These are phyloP conservation scores for Saksenaea oblongispora DNA, from an alignment of 371 early-diverging fungal genomes.

Conservation along the genomic window DNA sequence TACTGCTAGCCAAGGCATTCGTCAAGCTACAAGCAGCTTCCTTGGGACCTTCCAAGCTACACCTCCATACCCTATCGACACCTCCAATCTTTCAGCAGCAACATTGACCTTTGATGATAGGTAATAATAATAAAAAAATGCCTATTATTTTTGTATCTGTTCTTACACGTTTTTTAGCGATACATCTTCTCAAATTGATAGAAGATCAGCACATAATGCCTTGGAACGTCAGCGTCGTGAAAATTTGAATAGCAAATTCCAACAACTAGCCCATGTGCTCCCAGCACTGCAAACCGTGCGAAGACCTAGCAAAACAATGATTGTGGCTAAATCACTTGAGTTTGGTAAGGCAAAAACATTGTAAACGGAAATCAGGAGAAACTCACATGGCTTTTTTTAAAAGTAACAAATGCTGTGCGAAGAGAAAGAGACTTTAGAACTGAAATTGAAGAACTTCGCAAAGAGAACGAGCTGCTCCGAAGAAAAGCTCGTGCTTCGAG, in stretches of 20 bases:
- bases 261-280: conserved; percentile 75
- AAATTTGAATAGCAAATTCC: conserved; percentile 73
- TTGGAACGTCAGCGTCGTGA: conserved; percentile 81
- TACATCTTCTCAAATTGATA: conserved; percentile 14
- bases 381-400: background rate
- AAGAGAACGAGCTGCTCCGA: conserved; percentile 33
- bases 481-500: conserved; percentile 21
- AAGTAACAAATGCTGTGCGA: conserved; percentile 26
- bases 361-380: background rate
- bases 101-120: background rate
- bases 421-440: conserved; percentile 25
- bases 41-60: conserved; percentile 15
- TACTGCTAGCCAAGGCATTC: conserved; percentile 14
- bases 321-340: conserved; percentile 75
- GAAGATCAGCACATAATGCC: conserved; percentile 76
- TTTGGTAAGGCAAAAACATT: conserved; percentile 36
- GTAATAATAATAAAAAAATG: background rate
- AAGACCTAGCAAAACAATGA: conserved; percentile 78
- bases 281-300: conserved; percentile 75
- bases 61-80: background rate
- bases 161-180: conserved; percentile 6
- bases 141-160: background rate
- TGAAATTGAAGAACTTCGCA: conserved; percentile 29
- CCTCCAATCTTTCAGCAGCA: background rate
- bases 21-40: conserved; percentile 13